These are phyloP conservation scores for Leucosporidium scottii DNA, from an alignment of 768 basidiomycete genomes.

Conservation along the genomic window DNA sequence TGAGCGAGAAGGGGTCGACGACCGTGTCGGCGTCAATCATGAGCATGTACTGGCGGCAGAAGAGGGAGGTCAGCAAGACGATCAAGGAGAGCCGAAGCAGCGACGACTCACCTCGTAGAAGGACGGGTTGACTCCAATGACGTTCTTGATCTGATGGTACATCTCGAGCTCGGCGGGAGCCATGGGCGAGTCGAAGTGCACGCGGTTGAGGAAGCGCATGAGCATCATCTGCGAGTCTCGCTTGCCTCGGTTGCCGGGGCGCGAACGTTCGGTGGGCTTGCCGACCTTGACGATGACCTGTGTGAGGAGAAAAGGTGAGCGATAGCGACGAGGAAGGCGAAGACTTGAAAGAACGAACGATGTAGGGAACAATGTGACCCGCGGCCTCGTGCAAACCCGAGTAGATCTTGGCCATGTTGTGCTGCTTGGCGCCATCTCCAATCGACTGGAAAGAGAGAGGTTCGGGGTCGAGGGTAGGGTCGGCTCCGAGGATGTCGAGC, in stretches of 20 bases:
- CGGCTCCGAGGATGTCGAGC: constrained; percentile 89
- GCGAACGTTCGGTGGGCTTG: constrained; percentile 83
- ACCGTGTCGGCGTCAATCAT: constrained; percentile 93
- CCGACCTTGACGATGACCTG: constrained; percentile 72
- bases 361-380: constrained; percentile 92
- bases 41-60: constrained; percentile 48
- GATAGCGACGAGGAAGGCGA: not conserved
- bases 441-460: constrained; percentile 88
- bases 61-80: too few relatives aligned
- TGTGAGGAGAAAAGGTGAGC: not conserved
- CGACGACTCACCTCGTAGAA: constrained; percentile 75
- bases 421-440: constrained; percentile 79
- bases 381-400: constrained; percentile 88
- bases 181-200: constrained; percentile 95
- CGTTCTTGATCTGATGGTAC: constrained; percentile 99
- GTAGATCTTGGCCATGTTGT: constrained; percentile 79
- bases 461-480: constrained; percentile 86
- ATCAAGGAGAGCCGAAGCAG: not conserved
- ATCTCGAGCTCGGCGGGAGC: constrained; percentile 94
- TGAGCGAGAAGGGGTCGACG: constrained; percentile 77
- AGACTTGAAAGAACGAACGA: constrained; percentile 47
- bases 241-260: constrained; percentile 96
- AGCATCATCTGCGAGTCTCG: constrained; percentile 93
- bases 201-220: constrained; percentile 98
- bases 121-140: constrained; percentile 96